Base-by-base conservation (phyloP, 2,329 filamentous ascomycete species). In the Capronia americana region DNA sequence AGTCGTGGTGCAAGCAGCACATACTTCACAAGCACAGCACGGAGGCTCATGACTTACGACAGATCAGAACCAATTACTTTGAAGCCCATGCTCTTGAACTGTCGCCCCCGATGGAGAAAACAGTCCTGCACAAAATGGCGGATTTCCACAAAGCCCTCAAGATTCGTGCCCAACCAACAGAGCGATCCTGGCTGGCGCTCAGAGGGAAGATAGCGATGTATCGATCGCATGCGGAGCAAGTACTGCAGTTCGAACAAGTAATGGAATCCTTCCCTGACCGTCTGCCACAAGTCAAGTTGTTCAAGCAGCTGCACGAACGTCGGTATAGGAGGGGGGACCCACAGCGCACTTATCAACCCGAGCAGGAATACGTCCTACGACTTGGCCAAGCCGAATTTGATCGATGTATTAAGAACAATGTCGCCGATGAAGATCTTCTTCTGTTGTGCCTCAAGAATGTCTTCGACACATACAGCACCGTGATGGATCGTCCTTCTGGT, bases 101-200 rank as follows among this genome's bases (percentile, higher is more conserved):
- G 12, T 70, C 69, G 8, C 77, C 79, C 2, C 77, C 80, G 10
- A 78, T 81, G 57, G 70, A 61, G 30, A 38, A 70, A 48, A 70
- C 71, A 14, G 73, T 77, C 38, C 71, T 81, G 66, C 73, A 77
- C 65, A 73, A 72, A 26, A 81, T 80, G 64, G 73, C 76, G 0
- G 77, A 78, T 1, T 82, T 78, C 68, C 74, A 76, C 20, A 74
- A 76, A 26, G 75, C 78, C 23, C 71, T 81, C 38, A 75, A 76
- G 24, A 75, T 78, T 48, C 79, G 77, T 28, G 55, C 65, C 44
- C 46, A 63, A 10, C 69, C 74, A 8, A 75, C 72, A 41, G 66
- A 72, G 3, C 71, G 74, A 54, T 69, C 73, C 8, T 77, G 75
- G 75, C 68, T 70, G 20, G 63, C 68, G 12, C 67, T 77, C 28